These are phyloP conservation scores for Boletus reticuloceps DNA, from an alignment of 768 basidiomycete species.

Conservation along the genomic window DNA sequence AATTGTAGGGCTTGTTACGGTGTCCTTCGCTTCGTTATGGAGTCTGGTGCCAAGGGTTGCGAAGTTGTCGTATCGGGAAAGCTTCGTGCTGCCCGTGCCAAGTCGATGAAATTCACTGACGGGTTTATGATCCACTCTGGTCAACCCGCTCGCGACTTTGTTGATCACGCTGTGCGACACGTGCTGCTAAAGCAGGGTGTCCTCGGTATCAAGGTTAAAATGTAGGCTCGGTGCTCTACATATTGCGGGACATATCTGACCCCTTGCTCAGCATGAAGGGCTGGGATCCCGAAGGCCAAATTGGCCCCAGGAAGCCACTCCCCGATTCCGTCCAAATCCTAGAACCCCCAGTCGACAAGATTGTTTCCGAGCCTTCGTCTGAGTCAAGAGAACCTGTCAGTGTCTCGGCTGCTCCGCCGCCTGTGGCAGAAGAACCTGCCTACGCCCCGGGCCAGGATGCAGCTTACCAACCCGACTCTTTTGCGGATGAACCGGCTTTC, in stretches of 20 bases:
- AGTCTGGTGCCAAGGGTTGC: conserved; percentile 99
- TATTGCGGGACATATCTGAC: conserved; percentile 11
- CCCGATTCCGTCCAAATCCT: conserved; percentile 91
- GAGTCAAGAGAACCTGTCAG: conserved; percentile 76
- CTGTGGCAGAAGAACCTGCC: conserved; percentile 51
- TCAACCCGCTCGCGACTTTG: conserved; percentile 95
- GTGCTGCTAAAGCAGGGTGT: conserved; percentile 98
- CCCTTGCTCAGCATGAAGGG: conserved; percentile 81
- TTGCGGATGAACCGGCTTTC: conserved; percentile 54
- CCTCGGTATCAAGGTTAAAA: conserved; percentile 99
- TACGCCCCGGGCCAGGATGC: conserved; percentile 24
- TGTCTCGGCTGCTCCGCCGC: conserved; percentile 48
- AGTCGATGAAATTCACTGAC: conserved; percentile 99
- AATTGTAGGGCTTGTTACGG: conserved; percentile 87
- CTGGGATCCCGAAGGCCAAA: conserved; percentile 86
- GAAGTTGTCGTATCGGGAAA: conserved; percentile 99
- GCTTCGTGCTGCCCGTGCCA: conserved; percentile 98
- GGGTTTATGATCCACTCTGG: conserved; percentile 99
- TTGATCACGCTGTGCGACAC: conserved; percentile 97
- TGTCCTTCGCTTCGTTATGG: conserved; percentile 99
- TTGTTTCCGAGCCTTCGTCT: conserved; percentile 83
- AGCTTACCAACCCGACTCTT: conserved; percentile 42
- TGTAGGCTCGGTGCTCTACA: conserved; percentile 48
- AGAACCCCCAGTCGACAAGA: conserved; percentile 90
- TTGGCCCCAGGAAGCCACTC: conserved; percentile 89